These are phyloP conservation scores for Phytophthora multivora DNA, from an alignment of 352 stramenopile species.

Conservation along the genomic window DNA sequence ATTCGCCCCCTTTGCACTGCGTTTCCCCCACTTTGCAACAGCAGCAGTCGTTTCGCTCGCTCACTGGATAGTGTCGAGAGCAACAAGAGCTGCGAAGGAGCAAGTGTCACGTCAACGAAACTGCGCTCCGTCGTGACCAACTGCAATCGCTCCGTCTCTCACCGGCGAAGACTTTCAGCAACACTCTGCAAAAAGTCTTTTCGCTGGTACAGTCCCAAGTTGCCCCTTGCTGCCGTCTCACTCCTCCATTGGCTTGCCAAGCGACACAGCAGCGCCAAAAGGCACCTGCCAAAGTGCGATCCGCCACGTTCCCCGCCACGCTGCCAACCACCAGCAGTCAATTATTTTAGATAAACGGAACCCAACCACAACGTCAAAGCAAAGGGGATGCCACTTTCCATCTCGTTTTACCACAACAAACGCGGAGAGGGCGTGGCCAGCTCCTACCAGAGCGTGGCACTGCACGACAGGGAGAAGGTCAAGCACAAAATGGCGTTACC, in stretches of 20 bases:
- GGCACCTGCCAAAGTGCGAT: conserved; percentile 20
- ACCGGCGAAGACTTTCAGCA: conserved; percentile 22
- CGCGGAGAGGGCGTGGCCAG: conserved; percentile 17
- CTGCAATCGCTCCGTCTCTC: conserved; percentile 35
- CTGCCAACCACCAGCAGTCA: conserved; percentile 15
- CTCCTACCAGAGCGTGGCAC: conserved; percentile 42
- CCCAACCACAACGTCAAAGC: not conserved
- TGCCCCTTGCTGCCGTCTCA: conserved; percentile 16
- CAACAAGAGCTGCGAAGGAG: conserved; percentile 15
- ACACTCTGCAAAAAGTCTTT: conserved; percentile 11
- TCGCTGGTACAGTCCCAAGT: conserved; percentile 37
- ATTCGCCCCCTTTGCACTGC: conserved; percentile 1
- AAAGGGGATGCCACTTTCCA: conserved; percentile 46
- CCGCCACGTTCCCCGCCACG: conserved; percentile 1
- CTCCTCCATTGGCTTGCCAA: conserved; percentile 36
- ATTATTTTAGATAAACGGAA: conserved; percentile 12
- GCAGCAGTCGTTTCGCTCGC: conserved; percentile 4
- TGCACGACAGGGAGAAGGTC: conserved; percentile 41
- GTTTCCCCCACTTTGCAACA: conserved; percentile 3
- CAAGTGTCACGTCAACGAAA: conserved; percentile 23
- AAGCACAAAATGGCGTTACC: conserved; percentile 42
- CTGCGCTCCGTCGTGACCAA: conserved; percentile 23
- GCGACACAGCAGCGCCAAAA: conserved; percentile 18
- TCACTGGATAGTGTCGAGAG: conserved; percentile 9
- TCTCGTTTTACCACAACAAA: conserved; percentile 53